Percentiles rank a stretch among this genome's conserved stretches.
phyloP scores from a whole-genome alignment of 805 yeast genomes.

The Teunomyces stri region DNA sequence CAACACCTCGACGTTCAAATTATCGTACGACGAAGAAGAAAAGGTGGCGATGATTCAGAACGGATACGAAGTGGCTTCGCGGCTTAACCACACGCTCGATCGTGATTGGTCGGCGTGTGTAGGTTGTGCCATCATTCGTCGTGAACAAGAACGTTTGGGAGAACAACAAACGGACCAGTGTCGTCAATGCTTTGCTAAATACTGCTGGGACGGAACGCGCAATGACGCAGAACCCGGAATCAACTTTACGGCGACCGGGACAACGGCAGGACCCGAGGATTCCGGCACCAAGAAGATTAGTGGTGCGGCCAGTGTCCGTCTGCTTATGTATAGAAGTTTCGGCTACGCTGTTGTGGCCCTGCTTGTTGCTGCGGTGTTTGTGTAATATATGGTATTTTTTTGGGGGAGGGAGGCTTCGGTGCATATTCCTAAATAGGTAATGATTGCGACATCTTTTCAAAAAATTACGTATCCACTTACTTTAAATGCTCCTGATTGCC shows the following conservation, averaged over 20 bases:
- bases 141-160: slow-evolving; percentile 23
- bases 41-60: slow-evolving; percentile 23
- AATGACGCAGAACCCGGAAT: slow-evolving; percentile 18
- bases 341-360: neutral
- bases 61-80: slow-evolving; percentile 26
- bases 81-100: slow-evolving; percentile 19
- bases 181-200: slow-evolving; percentile 19
- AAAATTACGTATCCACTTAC: neutral
- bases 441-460: neutral
- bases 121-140: slow-evolving; percentile 27
- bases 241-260: slow-evolving; percentile 41
- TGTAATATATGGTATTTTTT: neutral
- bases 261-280: slow-evolving; percentile 26
- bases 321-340: neutral
- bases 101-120: slow-evolving; percentile 25
- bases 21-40: slow-evolving; percentile 22
- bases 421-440: neutral
- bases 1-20: slow-evolving; percentile 27
- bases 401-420: too few species aligned
- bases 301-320: neutral
- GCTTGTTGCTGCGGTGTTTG: neutral
- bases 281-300: slow-evolving; percentile 10
- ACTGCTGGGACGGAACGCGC: slow-evolving; percentile 26
- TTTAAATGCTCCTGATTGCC: neutral
- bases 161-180: slow-evolving; percentile 24